Evolutionary conservation across 306 rosid genomes (phyloP).

Genomic region (Cicer arietinum): DNA sequence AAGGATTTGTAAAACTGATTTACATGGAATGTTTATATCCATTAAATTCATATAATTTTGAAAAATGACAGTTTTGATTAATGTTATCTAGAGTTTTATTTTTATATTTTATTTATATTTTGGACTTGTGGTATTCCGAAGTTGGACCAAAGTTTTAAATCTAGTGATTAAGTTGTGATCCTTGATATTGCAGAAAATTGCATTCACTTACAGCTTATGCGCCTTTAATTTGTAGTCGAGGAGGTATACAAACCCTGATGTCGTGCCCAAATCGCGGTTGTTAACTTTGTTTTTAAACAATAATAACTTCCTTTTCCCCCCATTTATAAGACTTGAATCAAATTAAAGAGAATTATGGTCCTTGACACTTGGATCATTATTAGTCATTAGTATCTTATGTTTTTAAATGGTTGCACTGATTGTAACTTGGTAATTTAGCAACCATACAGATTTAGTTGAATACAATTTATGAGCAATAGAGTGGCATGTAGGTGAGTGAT

Average conservation of each 20-base stretch:
- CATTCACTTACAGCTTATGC: background rate
- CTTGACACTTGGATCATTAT: background rate
- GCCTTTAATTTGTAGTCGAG: background rate
- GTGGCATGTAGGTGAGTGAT: constrained; percentile 6
- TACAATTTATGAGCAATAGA: background rate
- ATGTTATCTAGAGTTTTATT: constrained; percentile 6
- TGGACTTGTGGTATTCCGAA: background rate
- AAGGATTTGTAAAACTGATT: too few relatives aligned
- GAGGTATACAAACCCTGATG: background rate
- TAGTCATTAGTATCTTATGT: background rate
- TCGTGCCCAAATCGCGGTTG: background rate
- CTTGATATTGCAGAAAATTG: background rate
- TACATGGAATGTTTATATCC: too few relatives aligned
- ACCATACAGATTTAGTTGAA: background rate
- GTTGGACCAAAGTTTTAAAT: background rate
- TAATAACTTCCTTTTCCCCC: too few relatives aligned
- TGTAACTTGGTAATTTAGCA: constrained; percentile 10
- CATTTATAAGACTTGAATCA: background rate
- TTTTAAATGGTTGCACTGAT: background rate
- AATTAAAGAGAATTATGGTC: too few relatives aligned
- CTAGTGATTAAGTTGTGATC: background rate
- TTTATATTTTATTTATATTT: background rate
- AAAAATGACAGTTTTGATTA: background rate
- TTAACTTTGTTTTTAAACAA: background rate
- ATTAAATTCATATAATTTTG: too few relatives aligned